Base-by-base conservation (phyloP, 129 eudicot species). In the Kitagawia praeruptora region DNA sequence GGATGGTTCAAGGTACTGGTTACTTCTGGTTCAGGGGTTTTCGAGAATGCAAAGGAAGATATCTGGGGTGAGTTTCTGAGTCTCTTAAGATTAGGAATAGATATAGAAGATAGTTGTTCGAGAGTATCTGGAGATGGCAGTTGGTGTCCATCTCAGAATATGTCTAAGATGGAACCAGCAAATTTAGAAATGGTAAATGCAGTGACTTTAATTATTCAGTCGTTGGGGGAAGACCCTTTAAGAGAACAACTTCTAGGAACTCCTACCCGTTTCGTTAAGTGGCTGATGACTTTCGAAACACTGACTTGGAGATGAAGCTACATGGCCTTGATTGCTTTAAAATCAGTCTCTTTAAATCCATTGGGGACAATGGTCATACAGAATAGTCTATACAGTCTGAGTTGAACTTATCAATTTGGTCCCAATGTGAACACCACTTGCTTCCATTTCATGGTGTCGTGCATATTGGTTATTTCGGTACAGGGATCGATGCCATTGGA, bases 391-490 rank as follows among this genome's bases (percentile, higher is more conserved):
- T 92, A 28, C 80, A 74, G 58, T 83, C 89, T 6, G 99, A 88
- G 82, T 66, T 87, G 31, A 90, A 89, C 85, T 80, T 95, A 31
- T 66, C 99, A 13, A 77, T 92, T 40, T 95, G 99, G 92, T 95
- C 99, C 37, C 95, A 90, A 19, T 95, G 99, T 69, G 99, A 95
- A 80, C 99, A 95, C 88, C 97, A 92, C 79, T 81, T 95, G 71
- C 97, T 92, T 78, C 99, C 99, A 3, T 95, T 95, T 79, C 91
- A 92, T 28, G 99, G 99, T 69, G 84, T 90, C 13, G 99, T 95
- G 80, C 99, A 95, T 69, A 84, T 95, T 42, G 97, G 99, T 11
- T 90, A 90, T 84, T 79, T 87, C 45, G 82, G 84, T 16, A 53
- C 80, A 51, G 91, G 80, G 38, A 84, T 80, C 40, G 77, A 78